Evolutionary conservation across 208 protist genomes (phyloP), one percentile per base, ranked within the genome.

Genomic region (Angomonas deanei): DNA sequence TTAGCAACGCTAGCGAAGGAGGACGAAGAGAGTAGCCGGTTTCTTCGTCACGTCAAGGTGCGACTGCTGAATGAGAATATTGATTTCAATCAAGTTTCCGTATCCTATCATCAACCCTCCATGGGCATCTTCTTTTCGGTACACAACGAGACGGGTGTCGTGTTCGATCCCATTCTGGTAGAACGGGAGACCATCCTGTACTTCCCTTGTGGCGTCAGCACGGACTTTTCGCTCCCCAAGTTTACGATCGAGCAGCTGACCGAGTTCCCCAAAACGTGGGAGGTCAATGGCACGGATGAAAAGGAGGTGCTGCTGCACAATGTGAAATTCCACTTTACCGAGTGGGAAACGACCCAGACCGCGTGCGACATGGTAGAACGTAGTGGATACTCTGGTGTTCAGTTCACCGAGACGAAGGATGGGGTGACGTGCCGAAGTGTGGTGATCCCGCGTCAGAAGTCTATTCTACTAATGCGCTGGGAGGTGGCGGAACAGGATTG

Each of bases 261-360:
- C n/a, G 30, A 46, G 5, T 21, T 82, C 8, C 71, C 76, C 15
- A 30, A 36, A 3, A 72, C 71, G 47, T 82, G 76, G 76, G 64
- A 74, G 42, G 33, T 24, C 8, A 57, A 21, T 17, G 15, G 61
- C 19, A 53, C 63, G 5, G 66, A 64, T 36, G 76, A 82, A 15
- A 72, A 83, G 46, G 72, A 77, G 46, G 24, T 59, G 17, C 49
- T 83, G 6, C 58, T 73, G 27, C 76, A 83, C 53, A 78, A 76
- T 38, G 76, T 77, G 17, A 39, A 64, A 19, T 76, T 78, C 54
- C 76, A 83, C 62, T 78, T 83, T 68, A 78, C 76, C 1, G 66
- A 78, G 36, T 78, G 76, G 71, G 68, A 66, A 4, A 27, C 24
- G 0, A 64, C 64, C 34, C 50, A 47, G 38, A 52, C 68, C 23